Evolutionary conservation across 345 rosid species (phyloP), one percentile per base, ranked within the genome.

Genomic region (Camelina hispida): DNA sequence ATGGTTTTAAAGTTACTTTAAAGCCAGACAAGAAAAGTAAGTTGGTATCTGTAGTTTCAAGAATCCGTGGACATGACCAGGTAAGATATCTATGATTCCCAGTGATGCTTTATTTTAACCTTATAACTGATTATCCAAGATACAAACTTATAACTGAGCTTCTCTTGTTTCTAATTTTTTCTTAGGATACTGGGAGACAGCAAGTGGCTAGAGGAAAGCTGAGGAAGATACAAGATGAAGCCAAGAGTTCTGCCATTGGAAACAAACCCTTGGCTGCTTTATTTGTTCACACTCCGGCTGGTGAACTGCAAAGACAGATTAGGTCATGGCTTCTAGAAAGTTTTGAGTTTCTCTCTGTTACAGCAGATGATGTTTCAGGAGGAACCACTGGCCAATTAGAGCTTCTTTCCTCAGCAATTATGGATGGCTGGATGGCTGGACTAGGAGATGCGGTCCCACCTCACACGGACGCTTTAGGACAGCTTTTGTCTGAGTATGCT

Each of bases 341-440:
- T 79, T 96, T 96, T 48, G 99, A 96, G 37, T 96, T 90, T 84
- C 98, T 96, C 60, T 93, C 98, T 82, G 81, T 96, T 62, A 86
- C 93, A 5, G 89, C 84, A 58, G 97, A 91, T 73, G 98, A 96
- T 69, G 87, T 83, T 59, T 81, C 87, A 5, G 97, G 92, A 22
- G 94, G 97, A 62, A 79, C 85, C 46, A 84, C 91, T 66, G 99
- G 98, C 51, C 98, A 96, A 55, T 79, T 96, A 76, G 99, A 96
- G 84, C 99, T 96, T 81, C 97, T 96, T 73, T 93, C 99, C 47
- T 93, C 97, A 22, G 99, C 98, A 61, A 89, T 96, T 63, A 93
- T 96, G 98, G 99, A 96, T 83, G 98, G 98, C 61, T 96, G 99
- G 99, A 96, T 96, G 99, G 99, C 98, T 78, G 99, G 99, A 40